Base-by-base conservation (phyloP, 2,329 filamentous ascomycete genomes). In the Paecilomyces sp. region DNA sequence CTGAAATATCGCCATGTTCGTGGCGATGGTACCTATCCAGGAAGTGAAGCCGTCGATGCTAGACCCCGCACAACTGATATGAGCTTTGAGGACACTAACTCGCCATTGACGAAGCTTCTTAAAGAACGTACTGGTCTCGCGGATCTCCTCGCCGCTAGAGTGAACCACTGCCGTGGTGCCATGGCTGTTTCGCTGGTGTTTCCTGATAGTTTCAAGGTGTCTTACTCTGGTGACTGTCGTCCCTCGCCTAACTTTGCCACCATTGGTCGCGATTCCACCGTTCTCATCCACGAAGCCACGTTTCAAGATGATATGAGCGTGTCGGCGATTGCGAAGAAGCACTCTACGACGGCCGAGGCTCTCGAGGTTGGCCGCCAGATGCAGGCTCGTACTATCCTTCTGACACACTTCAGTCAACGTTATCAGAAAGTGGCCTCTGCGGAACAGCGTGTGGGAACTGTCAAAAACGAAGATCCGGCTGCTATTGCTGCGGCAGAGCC, bases 381-480 rank as follows among this genome's bases (percentile, higher is more conserved):
- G 94, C 75, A 83, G 30, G 94, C 92, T 0, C 85, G 87, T 64
- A 82, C 90, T 15, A 87, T 94, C 15, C 77, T 99, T 58, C 81
- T 99, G 55, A 99, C 94, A 7, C 94, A 99, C 74, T 99, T 99
- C 76, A 92, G 88, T 58, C 94, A 99, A 78, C 83, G 94, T 7
- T 99, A 99, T 74, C 88, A 91, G 68, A 93, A 93, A 75, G 58
- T 80, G 85, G 34, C 86, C 83, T 1, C 77, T 81, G 2, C 73
- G 85, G 64, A 72, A 31, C 60, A 69, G 55, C 51, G 61, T 58
- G 24, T 65, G 54, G 63, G 60, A 55, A 57, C 65, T 52, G n/a
- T 25, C 34, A 56, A 57, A 24, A 54, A 41, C 12, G 60, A 59
- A 36, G 62, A 59, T 24, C 59, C 59, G 11, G 57, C 51, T 53